Percentiles rank a stretch among this genome's conserved stretches.
phyloP scores from a whole-genome alignment of 768 basidiomycete genomes.

The Lepiota venenata region DNA sequence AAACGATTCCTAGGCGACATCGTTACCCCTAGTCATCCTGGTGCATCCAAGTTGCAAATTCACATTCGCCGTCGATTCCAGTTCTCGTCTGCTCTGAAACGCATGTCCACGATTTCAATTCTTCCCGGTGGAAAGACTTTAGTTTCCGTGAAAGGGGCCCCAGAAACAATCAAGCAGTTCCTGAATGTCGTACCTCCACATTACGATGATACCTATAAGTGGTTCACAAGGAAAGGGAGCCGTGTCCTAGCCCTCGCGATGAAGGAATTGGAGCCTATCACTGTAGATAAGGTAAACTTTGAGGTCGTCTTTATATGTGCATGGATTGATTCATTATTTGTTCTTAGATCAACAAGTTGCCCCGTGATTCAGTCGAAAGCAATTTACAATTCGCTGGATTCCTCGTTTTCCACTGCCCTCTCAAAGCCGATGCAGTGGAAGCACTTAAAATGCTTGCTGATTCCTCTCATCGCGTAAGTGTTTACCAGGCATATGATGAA shows the following conservation, averaged over 20 bases:
- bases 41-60: constrained; percentile 48
- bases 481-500: not conserved
- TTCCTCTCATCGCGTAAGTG: constrained; percentile 89
- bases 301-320: not conserved
- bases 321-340: not conserved
- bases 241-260: constrained; percentile 89
- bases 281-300: constrained; percentile 63
- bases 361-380: constrained; percentile 78
- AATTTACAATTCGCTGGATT: constrained; percentile 87
- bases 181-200: constrained; percentile 63
- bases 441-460: constrained; percentile 93
- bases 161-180: constrained; percentile 94
- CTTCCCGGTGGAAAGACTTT: constrained; percentile 59
- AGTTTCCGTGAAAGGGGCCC: constrained; percentile 91
- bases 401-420: constrained; percentile 96
- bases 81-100: constrained; percentile 95
- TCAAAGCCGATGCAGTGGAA: constrained; percentile 90
- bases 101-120: constrained; percentile 89
- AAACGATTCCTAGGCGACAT: constrained; percentile 59
- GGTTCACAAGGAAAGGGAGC: constrained; percentile 89
- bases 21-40: constrained; percentile 56
- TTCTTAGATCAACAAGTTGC: constrained; percentile 81
- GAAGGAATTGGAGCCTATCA: constrained; percentile 76
- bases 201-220: constrained; percentile 95
- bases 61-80: constrained; percentile 91